These are phyloP conservation scores for Elsinoe perseae DNA, from an alignment of 2,329 filamentous ascomycete genomes.

Conservation along the genomic window DNA sequence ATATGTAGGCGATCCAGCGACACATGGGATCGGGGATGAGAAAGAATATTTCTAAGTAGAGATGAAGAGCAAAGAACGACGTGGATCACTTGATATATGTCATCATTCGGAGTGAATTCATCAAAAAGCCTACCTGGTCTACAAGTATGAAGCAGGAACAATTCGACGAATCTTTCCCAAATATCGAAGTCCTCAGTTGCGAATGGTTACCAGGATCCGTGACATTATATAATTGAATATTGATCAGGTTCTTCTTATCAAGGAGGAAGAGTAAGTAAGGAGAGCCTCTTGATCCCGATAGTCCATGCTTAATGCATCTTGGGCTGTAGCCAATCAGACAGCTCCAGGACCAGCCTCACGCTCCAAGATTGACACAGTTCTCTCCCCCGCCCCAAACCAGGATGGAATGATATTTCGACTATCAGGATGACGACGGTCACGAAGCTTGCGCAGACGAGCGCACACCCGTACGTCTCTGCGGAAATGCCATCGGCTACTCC, in stretches of 20 bases:
- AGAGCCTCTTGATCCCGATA: too few species aligned
- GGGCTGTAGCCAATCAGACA: not conserved
- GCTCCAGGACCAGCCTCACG: not conserved
- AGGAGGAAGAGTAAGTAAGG: too few species aligned
- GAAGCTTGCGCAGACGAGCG: conserved; percentile 66
- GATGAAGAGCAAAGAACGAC: not conserved
- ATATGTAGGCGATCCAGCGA: conserved; percentile 50
- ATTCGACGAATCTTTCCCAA: too few species aligned
- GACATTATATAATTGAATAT: too few species aligned
- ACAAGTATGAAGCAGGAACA: too few species aligned
- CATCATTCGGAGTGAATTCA: too few species aligned
- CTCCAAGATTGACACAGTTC: not conserved
- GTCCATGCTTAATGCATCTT: too few species aligned
- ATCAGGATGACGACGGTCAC: conserved; percentile 76
- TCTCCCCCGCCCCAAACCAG: not conserved
- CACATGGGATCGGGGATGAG: conserved; percentile 26
- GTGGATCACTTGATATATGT: too few species aligned
- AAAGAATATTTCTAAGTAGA: not conserved
- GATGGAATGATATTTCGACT: not conserved
- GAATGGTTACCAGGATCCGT: too few species aligned
- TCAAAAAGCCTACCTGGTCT: too few species aligned
- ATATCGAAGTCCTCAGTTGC: too few species aligned
- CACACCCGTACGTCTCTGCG: conserved; percentile 48
- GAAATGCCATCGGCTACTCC: conserved; percentile 14
- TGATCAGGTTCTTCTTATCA: too few species aligned